Conservation (phyloP, 352 stramenopile genomes). For the Pythium brassicae region DNA sequence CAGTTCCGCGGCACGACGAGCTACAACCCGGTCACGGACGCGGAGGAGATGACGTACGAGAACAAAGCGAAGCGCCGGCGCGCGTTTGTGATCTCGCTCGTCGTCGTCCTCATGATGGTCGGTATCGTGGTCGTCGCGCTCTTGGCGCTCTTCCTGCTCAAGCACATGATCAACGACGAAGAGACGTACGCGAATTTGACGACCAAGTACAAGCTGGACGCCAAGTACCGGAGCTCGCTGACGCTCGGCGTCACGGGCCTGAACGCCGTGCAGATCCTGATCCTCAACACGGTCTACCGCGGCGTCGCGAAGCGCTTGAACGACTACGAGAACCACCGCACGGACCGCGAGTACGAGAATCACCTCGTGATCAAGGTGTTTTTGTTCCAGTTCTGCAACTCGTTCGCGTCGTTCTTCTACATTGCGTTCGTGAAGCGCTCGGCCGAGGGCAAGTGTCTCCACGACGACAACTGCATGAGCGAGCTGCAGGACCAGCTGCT, state of each 20-base stretch:
- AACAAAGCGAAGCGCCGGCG: conserved; percentile 53
- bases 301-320: conserved; percentile 91
- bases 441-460: conserved; percentile 74
- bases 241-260: conserved; percentile 50
- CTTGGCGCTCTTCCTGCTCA: conserved; percentile 65
- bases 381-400: conserved; percentile 97
- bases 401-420: conserved; percentile 97
- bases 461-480: conserved; percentile 70
- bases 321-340: conserved; percentile 92
- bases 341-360: conserved; percentile 86
- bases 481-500: conserved; percentile 89
- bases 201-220: conserved; percentile 14
- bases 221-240: conserved; percentile 34
- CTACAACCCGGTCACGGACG: conserved; percentile 62
- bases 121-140: conserved; percentile 66
- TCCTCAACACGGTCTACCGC: conserved; percentile 93
- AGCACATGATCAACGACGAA: conserved; percentile 65
- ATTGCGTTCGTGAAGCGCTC: conserved; percentile 75
- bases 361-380: conserved; percentile 98
- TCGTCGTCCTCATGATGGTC: conserved; percentile 76
- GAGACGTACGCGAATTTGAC: conserved; percentile 15
- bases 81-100: conserved; percentile 45
- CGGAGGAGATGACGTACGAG: conserved; percentile 63
- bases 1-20: conserved; percentile 82
- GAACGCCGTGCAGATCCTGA: conserved; percentile 89